Evolutionary conservation across 768 basidiomycete genomes (phyloP), one percentile per base, ranked within the genome.

Genomic region (Mrakia gelida): DNA sequence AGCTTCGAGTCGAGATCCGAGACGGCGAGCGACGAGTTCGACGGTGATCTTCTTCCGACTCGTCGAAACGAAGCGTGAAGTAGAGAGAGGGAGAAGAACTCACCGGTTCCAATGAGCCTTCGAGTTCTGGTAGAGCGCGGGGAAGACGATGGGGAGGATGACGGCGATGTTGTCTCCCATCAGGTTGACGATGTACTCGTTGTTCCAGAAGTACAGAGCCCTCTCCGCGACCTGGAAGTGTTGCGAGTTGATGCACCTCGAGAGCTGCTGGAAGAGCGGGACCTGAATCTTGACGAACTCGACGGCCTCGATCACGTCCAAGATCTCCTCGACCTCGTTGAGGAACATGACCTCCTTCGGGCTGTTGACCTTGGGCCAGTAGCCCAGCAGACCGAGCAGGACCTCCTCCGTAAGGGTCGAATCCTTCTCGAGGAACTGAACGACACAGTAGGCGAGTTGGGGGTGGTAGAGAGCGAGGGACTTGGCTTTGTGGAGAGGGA

Each of bases 271-370:
- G 88, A 99, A 99, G 61, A 98, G 86, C 13, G 92, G 89, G n/a
- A 92, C 87, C 85, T 97, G 93, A 79, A 98, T 92, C 88, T 98
- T 98, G 84, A 91, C 91, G 86, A 99, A 99, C 85, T 98, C 95
- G 75, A 88, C 88, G 2, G 94, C 94, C 82, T 98, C 95, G 80
- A 97, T 98, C 79, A 99, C 97, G 85, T 99, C 97, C 80, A 99
- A 86, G 6, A 99, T 92, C 87, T 99, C 97, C 85, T 99, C 97
- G 74, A 99, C 94, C 86, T 99, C 97, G 85, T 98, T 98, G 77
- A 99, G 87, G 86, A 93, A 99, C 97, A 99, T 99, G 85, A 98
- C 97, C 83, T 99, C 97, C 87, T 99, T 99, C 21, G 95, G 95
- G 45, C 93, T 94, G 85, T 99, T 98, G 81, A 99, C 97, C 85